Percentiles rank a stretch among this genome's conserved stretches.
Conservation (phyloP, 2,329 filamentous ascomycete genomes). For the Calonectria honghensis region DNA sequence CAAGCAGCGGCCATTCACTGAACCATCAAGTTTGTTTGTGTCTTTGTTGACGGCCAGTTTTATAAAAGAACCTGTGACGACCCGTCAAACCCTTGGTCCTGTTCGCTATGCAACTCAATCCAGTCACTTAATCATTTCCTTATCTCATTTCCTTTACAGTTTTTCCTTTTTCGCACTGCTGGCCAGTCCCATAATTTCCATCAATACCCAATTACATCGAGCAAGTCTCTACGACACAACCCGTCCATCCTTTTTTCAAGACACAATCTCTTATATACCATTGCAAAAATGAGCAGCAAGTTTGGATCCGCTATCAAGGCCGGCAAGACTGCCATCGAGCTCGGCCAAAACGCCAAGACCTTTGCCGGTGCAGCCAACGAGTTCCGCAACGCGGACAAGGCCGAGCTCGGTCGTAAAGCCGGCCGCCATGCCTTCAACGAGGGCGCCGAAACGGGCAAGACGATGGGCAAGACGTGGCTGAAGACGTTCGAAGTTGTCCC, state of each 20-base stretch:
- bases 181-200: slow-evolving; percentile 39
- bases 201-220: slow-evolving; percentile 1
- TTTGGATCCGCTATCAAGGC: slow-evolving; percentile 57
- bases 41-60: slow-evolving; percentile 3
- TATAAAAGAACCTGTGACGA: neutral
- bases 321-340: slow-evolving; percentile 59
- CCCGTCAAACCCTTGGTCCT: neutral
- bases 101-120: slow-evolving; percentile 27
- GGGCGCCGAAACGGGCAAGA: slow-evolving; percentile 62
- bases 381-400: slow-evolving; percentile 59
- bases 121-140: slow-evolving; percentile 33
- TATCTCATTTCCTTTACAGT: slow-evolving; percentile 17
- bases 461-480: slow-evolving; percentile 66
- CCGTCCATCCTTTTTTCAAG: neutral
- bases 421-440: slow-evolving; percentile 59
- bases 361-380: slow-evolving; percentile 55
- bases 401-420: slow-evolving; percentile 58
- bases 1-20: slow-evolving; percentile 10
- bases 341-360: slow-evolving; percentile 55
- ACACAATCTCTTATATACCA: neutral
- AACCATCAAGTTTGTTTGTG: neutral
- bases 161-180: slow-evolving; percentile 42
- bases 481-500: slow-evolving; percentile 68
- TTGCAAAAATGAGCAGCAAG: slow-evolving; percentile 55
- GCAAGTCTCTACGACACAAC: neutral